phyloP scores from a whole-genome alignment of 2,329 filamentous ascomycete genomes.

The Neopestalotiopsis clavispora region DNA sequence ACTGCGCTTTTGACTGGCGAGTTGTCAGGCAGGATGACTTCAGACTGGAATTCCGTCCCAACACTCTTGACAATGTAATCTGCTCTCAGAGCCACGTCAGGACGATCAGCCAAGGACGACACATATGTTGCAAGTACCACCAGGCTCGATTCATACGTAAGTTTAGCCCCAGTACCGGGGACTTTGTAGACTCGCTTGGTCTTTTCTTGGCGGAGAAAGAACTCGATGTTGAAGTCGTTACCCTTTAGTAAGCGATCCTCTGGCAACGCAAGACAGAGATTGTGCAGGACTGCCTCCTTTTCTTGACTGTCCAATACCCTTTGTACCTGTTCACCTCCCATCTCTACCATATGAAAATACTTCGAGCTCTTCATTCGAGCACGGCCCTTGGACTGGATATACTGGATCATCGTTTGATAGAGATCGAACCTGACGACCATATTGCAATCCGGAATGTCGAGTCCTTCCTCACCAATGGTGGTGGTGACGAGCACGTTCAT shows the following conservation, averaged over 20 bases:
- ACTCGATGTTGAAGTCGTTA: slow-evolving; percentile 60
- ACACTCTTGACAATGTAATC: slow-evolving; percentile 67
- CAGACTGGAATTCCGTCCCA: slow-evolving; percentile 70
- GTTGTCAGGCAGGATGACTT: slow-evolving; percentile 77
- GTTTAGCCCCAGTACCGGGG: slow-evolving; percentile 71
- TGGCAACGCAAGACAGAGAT: slow-evolving; percentile 77
- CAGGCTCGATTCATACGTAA: slow-evolving; percentile 79
- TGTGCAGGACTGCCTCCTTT: slow-evolving; percentile 68
- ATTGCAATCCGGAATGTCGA: slow-evolving; percentile 72
- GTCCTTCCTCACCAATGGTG: slow-evolving; percentile 69
- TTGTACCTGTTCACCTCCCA: slow-evolving; percentile 57
- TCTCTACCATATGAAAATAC: slow-evolving; percentile 85
- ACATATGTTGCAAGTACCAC: slow-evolving; percentile 75
- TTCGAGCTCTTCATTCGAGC: slow-evolving; percentile 79
- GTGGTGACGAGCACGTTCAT: slow-evolving; percentile 71
- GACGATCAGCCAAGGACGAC: slow-evolving; percentile 63
- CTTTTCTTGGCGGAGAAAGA: slow-evolving; percentile 56
- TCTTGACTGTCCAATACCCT: slow-evolving; percentile 63
- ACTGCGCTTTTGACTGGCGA: slow-evolving; percentile 72
- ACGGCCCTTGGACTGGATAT: slow-evolving; percentile 89
- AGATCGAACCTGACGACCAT: slow-evolving; percentile 80
- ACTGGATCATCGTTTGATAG: slow-evolving; percentile 89
- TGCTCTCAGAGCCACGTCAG: slow-evolving; percentile 40
- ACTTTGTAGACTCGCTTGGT: slow-evolving; percentile 63
- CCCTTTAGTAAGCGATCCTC: slow-evolving; percentile 73